phyloP scores from a whole-genome alignment of 192 early-diverging fungal genomes.

The Dimargaris xerosporica region DNA sequence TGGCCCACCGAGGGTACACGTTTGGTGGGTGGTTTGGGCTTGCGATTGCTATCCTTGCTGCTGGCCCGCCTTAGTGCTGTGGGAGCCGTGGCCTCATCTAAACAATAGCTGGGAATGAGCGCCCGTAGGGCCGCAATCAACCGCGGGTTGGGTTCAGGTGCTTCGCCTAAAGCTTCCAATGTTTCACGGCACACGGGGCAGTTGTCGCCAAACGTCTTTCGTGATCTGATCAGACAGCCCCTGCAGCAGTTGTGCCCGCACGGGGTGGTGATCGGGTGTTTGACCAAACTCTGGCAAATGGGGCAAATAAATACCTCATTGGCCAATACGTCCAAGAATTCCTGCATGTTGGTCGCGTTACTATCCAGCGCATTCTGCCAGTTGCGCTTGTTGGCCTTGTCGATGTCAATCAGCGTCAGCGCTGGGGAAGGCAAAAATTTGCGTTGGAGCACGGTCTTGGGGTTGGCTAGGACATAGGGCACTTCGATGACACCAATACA shows the following conservation, averaged over 20 bases:
- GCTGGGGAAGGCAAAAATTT: slow-evolving; percentile 15
- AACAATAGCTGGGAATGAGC: slow-evolving; percentile 24
- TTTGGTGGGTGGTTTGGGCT: too few relatives aligned
- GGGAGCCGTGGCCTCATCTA: background rate
- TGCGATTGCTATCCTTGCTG: too few relatives aligned
- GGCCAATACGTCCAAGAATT: slow-evolving; percentile 19
- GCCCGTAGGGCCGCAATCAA: slow-evolving; percentile 20
- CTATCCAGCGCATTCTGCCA: slow-evolving; percentile 17
- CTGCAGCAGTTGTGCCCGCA: slow-evolving; percentile 28
- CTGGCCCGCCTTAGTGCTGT: too few relatives aligned
- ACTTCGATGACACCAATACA: background rate
- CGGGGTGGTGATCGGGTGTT: slow-evolving; percentile 20
- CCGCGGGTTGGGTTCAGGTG: slow-evolving; percentile 15
- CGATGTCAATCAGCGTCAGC: slow-evolving; percentile 20
- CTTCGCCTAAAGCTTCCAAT: background rate
- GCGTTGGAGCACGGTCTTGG: slow-evolving; percentile 3
- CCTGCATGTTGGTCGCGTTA: slow-evolving; percentile 14
- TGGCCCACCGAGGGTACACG: too few relatives aligned
- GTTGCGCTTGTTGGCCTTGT: slow-evolving; percentile 20
- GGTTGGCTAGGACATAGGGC: background rate
- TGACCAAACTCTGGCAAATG: slow-evolving; percentile 27
- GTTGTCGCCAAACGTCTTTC: slow-evolving; percentile 17
- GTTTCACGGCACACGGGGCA: slow-evolving; percentile 23
- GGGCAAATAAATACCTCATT: slow-evolving; percentile 20
- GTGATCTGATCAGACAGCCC: slow-evolving; percentile 18